Percentiles rank a stretch among this genome's conserved stretches.
phyloP scores from a whole-genome alignment of 164 flowering plant genomes.

The Taxillus chinensis region DNA sequence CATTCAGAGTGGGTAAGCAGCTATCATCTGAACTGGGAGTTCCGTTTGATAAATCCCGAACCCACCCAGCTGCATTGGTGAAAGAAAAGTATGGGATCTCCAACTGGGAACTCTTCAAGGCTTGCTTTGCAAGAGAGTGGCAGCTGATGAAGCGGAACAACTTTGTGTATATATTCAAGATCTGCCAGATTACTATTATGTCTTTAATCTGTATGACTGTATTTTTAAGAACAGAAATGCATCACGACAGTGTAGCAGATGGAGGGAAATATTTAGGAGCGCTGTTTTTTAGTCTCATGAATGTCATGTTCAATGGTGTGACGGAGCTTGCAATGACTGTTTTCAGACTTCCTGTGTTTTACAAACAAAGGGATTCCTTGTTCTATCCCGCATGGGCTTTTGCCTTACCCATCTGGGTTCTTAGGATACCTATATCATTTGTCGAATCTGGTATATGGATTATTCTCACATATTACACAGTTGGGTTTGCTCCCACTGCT shows the following conservation, averaged over 20 bases:
- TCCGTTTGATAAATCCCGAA: slow-evolving; percentile 1
- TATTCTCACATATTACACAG: slow-evolving; percentile 48
- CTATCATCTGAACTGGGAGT: background rate
- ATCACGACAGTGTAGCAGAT: slow-evolving; percentile 23
- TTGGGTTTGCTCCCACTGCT: slow-evolving; percentile 57
- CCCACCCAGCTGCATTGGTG: slow-evolving; percentile 2
- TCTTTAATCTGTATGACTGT: slow-evolving; percentile 7
- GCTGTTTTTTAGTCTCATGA: slow-evolving; percentile 45
- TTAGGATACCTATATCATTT: slow-evolving; percentile 47
- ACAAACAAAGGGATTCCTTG: slow-evolving; percentile 45
- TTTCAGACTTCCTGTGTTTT: slow-evolving; percentile 50
- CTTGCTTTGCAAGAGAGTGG: slow-evolving; percentile 9
- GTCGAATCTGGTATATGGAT: slow-evolving; percentile 52
- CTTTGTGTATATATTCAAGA: slow-evolving; percentile 15
- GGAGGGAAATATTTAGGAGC: slow-evolving; percentile 48
- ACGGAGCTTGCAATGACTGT: slow-evolving; percentile 54
- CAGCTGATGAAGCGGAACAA: slow-evolving; percentile 33
- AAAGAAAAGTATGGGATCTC: slow-evolving; percentile 2
- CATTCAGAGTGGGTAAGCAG: background rate
- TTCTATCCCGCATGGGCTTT: slow-evolving; percentile 68
- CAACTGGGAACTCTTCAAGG: background rate
- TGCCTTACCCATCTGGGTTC: slow-evolving; percentile 49
- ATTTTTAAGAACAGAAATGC: slow-evolving; percentile 53
- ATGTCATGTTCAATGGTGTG: slow-evolving; percentile 60
- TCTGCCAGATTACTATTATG: slow-evolving; percentile 1